Evolutionary conservation across 345 rosid species (phyloP).

Genomic region (Eutrema japonicum): DNA sequence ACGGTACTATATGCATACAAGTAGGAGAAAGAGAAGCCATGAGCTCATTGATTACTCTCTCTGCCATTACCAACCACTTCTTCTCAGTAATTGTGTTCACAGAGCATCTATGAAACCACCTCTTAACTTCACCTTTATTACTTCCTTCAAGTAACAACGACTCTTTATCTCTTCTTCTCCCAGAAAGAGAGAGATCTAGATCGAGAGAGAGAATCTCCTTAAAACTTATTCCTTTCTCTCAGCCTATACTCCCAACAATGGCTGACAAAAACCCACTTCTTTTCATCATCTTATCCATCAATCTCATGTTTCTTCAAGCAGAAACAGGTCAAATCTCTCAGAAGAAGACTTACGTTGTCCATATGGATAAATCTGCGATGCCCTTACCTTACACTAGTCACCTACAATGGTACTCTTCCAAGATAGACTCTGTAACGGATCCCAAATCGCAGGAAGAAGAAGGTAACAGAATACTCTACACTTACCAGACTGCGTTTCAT

Average conservation of each 20-base stretch:
- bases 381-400: slow-evolving; percentile 62
- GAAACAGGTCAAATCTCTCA: slow-evolving; percentile 24
- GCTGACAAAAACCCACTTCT: slow-evolving; percentile 39
- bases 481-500: slow-evolving; percentile 63
- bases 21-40: slow-evolving; percentile 17
- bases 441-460: slow-evolving; percentile 44
- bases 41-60: slow-evolving; percentile 39
- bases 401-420: slow-evolving; percentile 80
- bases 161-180: slow-evolving; percentile 33
- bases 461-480: slow-evolving; percentile 65
- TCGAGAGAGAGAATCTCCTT: slow-evolving; percentile 11
- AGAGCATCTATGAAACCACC: slow-evolving; percentile 40
- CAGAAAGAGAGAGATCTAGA: slow-evolving; percentile 27
- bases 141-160: slow-evolving; percentile 16
- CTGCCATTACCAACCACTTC: slow-evolving; percentile 45
- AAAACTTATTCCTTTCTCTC: background rate
- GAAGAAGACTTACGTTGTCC: slow-evolving; percentile 76
- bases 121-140: slow-evolving; percentile 35
- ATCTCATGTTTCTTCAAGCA: slow-evolving; percentile 42
- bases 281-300: slow-evolving; percentile 46
- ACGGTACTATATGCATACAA: slow-evolving; percentile 32
- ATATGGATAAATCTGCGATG: slow-evolving; percentile 85
- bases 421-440: slow-evolving; percentile 53
- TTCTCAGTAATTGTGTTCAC: slow-evolving; percentile 36
- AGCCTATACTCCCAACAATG: slow-evolving; percentile 43